Evolutionary conservation across 148 eudicot genomes (phyloP).

Genomic region (Amaranthus cruentus): DNA sequence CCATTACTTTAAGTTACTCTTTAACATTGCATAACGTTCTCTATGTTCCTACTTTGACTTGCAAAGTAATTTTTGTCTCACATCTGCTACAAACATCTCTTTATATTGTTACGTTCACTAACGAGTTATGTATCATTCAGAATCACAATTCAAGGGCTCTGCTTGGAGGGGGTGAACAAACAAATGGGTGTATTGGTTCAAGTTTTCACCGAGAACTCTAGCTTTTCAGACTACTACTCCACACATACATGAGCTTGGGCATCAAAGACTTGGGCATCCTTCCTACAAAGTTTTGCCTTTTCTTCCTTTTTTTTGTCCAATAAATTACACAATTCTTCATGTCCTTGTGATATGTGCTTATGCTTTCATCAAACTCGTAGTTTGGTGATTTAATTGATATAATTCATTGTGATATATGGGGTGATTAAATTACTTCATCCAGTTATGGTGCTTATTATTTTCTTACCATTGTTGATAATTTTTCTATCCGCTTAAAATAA

Average conservation of each 20-base stretch:
- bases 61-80: background rate
- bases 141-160: background rate
- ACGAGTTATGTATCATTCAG: background rate
- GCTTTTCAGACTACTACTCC: background rate
- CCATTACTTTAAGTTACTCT: background rate
- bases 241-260: background rate
- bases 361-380: background rate
- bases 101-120: background rate
- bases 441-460: conserved; percentile 1
- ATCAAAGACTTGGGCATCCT: background rate
- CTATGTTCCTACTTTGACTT: background rate
- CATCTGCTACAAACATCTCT: background rate
- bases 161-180: conserved; percentile 8
- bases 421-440: background rate
- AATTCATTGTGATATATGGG: conserved; percentile 9
- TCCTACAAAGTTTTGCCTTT: background rate
- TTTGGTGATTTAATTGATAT: background rate
- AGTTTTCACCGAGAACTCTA: background rate
- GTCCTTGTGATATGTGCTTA: background rate
- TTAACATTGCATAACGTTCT: background rate
- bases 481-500: background rate
- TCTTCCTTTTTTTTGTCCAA: background rate
- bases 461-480: conserved; percentile 9
- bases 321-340: too few relatives aligned
- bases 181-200: conserved; percentile 2